Conservation (phyloP, 805 yeast species). For the Yarrowia sp. region DNA sequence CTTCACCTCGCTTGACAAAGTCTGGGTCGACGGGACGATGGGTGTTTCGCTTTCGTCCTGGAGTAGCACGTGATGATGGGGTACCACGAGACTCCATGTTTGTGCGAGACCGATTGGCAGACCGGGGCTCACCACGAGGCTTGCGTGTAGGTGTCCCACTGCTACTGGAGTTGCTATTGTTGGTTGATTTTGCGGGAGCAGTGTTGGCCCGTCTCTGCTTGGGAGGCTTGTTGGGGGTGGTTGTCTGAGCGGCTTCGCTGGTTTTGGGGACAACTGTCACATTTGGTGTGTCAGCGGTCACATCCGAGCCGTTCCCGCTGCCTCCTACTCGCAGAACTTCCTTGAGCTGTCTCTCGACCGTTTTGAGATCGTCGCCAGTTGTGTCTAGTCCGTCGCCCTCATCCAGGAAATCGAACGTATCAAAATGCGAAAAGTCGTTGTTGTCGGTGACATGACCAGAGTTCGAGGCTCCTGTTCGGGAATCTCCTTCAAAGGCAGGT, state of each 20-base stretch:
- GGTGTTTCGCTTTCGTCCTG: conserved; percentile 5
- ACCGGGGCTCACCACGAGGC: conserved; percentile 14
- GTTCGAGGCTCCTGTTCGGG: background rate
- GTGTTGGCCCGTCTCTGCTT: conserved; percentile 13
- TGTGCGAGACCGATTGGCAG: background rate
- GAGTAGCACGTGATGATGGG: background rate
- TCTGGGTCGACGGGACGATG: conserved; percentile 19
- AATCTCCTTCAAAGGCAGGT: background rate
- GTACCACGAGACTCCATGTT: conserved; percentile 1
- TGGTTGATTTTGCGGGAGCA: background rate
- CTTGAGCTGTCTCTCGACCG: conserved; percentile 14
- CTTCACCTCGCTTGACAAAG: conserved; percentile 31
- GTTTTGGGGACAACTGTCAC: background rate
- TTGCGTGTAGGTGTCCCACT: background rate
- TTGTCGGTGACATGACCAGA: conserved; percentile 44
- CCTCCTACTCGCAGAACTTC: conserved; percentile 5
- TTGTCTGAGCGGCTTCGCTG: too few relatives aligned
- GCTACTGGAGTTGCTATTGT: background rate
- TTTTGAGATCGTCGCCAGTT: background rate
- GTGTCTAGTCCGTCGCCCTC: conserved; percentile 66
- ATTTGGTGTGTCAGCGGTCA: background rate
- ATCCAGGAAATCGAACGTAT: conserved; percentile 85
- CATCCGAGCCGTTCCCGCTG: background rate
- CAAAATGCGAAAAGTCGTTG: conserved; percentile 86
- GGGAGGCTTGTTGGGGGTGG: conserved; percentile 7